Percentiles rank a stretch among this genome's conserved stretches.
Evolutionary conservation across 2,329 filamentous ascomycete species (phyloP).

Genomic region (Gaeumannomyces sp.): DNA sequence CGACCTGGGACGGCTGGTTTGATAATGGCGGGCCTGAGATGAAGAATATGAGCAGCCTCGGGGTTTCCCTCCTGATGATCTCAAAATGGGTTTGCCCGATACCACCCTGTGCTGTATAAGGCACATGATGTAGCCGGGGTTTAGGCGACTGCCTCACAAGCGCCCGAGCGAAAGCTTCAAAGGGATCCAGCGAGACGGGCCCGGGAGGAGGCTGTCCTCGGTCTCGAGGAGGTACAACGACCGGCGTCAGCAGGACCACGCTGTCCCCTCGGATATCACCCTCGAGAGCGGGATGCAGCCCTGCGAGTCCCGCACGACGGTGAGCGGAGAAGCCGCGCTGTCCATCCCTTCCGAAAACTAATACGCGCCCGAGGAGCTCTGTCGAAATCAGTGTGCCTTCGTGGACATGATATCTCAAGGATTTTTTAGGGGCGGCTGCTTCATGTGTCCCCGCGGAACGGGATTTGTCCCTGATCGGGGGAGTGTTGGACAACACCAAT

Average conservation of each 20-base stretch:
- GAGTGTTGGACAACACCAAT: not conserved
- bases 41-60: constrained; percentile 55
- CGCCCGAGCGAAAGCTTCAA: constrained; percentile 62
- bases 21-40: constrained; percentile 42
- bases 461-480: not conserved
- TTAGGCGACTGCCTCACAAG: constrained; percentile 53
- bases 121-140: constrained; percentile 60
- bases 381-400: not conserved
- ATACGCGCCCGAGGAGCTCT: not conserved
- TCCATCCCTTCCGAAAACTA: constrained; percentile 1
- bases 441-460: not conserved
- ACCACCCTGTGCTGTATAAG: constrained; percentile 58
- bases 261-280: constrained; percentile 38
- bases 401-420: not conserved
- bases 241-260: constrained; percentile 7
- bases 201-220: constrained; percentile 49
- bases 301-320: constrained; percentile 35
- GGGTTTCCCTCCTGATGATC: constrained; percentile 53
- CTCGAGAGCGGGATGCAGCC: constrained; percentile 41
- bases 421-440: not conserved
- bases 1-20: constrained; percentile 45
- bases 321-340: not conserved
- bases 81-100: constrained; percentile 58
- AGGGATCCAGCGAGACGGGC: constrained; percentile 53
- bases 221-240: constrained; percentile 19